Percentiles rank a stretch among this genome's conserved stretches.
Conservation (phyloP, 192 early-diverging fungal species). For the Hyaloraphidium curvatum region DNA sequence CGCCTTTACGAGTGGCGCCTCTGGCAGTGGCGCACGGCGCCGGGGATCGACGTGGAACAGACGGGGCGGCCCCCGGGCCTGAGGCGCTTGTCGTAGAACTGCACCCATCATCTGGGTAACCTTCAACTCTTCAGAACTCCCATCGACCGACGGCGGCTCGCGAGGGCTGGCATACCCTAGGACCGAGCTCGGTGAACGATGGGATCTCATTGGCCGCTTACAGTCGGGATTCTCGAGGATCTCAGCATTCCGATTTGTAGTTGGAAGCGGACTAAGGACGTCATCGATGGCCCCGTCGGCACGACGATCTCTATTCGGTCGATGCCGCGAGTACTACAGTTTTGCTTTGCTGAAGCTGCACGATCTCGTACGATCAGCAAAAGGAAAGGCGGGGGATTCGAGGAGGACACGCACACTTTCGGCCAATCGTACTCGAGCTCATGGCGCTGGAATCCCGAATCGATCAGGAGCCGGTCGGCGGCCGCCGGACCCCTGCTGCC, state of each 20-base stretch:
- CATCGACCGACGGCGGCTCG: too few relatives aligned
- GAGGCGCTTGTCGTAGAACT: too few relatives aligned
- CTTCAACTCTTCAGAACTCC: too few relatives aligned
- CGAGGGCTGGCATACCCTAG: background rate
- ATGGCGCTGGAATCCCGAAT: slow-evolving; percentile 18
- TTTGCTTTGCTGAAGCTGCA: too few relatives aligned
- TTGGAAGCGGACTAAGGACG: background rate
- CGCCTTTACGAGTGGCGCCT: background rate
- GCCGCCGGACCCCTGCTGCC: slow-evolving; percentile 66
- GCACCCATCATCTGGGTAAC: too few relatives aligned
- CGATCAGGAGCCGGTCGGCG: slow-evolving; percentile 50
- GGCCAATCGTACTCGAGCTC: background rate
- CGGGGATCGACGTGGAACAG: too few relatives aligned
- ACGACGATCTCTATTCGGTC: too few relatives aligned
- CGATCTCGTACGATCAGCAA: too few relatives aligned
- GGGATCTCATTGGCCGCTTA: background rate
- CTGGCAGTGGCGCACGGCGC: too few relatives aligned
- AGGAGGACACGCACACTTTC: background rate
- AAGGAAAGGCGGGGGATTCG: too few relatives aligned
- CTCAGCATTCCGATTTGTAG: background rate
- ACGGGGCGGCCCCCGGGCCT: too few relatives aligned
- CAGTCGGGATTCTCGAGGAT: background rate
- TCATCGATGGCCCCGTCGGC: background rate
- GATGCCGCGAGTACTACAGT: too few relatives aligned
- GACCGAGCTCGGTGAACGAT: background rate